A percentile compares a stretch with the other conserved stretches of the same genome.
phyloP scores from a whole-genome alignment of 176 grass and related monocot species.

The Triticum monococcum region DNA sequence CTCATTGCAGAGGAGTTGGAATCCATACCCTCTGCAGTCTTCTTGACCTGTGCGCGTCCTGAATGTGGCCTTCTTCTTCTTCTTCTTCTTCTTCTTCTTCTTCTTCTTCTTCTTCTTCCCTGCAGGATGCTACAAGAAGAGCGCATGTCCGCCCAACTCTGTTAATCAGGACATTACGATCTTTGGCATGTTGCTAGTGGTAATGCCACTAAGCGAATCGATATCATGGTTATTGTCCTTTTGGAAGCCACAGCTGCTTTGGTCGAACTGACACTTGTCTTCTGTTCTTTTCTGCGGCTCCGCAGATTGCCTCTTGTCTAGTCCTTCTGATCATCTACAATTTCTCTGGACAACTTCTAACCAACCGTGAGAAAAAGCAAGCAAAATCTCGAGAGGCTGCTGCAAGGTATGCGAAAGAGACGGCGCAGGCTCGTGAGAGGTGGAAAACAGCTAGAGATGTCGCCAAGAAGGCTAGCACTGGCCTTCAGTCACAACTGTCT shows the following conservation, averaged over 20 bases:
- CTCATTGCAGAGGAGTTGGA: conserved; percentile 11
- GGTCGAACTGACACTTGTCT: conserved; percentile 5
- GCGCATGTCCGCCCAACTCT: conserved; percentile 73
- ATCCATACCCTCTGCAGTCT: background rate
- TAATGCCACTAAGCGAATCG: conserved; percentile 19
- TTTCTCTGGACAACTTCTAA: conserved; percentile 89
- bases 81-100: background rate
- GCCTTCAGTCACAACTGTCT: conserved; percentile 65
- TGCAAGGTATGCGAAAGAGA: conserved; percentile 69
- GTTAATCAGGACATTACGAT: conserved; percentile 95
- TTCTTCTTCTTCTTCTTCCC: conserved; percentile 2
- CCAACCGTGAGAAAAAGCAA: conserved; percentile 78
- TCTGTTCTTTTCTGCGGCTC: background rate
- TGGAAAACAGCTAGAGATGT: conserved; percentile 89
- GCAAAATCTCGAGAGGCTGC: conserved; percentile 96
- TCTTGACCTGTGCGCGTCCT: background rate
- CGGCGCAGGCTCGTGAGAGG: conserved; percentile 67
- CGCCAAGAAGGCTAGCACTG: conserved; percentile 68
- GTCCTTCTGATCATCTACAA: conserved; percentile 93
- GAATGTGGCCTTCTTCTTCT: background rate
- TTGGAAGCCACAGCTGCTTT: background rate
- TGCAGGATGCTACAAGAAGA: conserved; percentile 89
- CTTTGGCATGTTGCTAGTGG: conserved; percentile 82
- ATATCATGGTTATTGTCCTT: background rate
- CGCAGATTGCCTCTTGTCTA: conserved; percentile 64